Evolutionary conservation across 2,329 filamentous ascomycete genomes (phyloP).

Genomic region (Exophiala lecanii-corni): DNA sequence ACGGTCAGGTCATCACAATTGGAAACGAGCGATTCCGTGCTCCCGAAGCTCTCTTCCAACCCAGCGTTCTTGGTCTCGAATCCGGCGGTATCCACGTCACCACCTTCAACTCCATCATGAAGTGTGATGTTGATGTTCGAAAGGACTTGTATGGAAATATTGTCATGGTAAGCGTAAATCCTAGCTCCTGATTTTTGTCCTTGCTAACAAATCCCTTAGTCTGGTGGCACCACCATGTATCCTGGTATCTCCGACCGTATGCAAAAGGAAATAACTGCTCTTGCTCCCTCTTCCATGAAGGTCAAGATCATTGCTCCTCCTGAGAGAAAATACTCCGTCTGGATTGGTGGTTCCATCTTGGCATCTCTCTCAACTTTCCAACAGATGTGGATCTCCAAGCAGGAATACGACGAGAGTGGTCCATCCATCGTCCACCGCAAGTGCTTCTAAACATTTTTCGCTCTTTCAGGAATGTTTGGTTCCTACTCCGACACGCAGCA

Average conservation of each 20-base stretch:
- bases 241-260: slow-evolving; percentile 99
- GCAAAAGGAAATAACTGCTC: slow-evolving; percentile 99
- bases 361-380: slow-evolving; percentile 99
- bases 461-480: slow-evolving; percentile 18
- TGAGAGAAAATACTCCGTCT: slow-evolving; percentile 99
- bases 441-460: slow-evolving; percentile 77
- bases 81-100: slow-evolving; percentile 98
- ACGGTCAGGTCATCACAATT: slow-evolving; percentile 99
- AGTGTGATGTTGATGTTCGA: slow-evolving; percentile 99
- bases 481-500: slow-evolving; percentile 14
- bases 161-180: slow-evolving; percentile 78
- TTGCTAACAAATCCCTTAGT: slow-evolving; percentile 51
- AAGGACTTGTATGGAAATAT: slow-evolving; percentile 99
- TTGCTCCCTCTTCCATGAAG: slow-evolving; percentile 99
- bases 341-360: slow-evolving; percentile 99
- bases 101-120: slow-evolving; percentile 99
- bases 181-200: background rate
- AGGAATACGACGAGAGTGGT: slow-evolving; percentile 99
- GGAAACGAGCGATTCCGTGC: slow-evolving; percentile 99
- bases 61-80: slow-evolving; percentile 95
- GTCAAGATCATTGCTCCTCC: slow-evolving; percentile 99
- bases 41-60: slow-evolving; percentile 99
- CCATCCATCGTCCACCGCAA: slow-evolving; percentile 99
- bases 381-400: slow-evolving; percentile 99
- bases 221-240: slow-evolving; percentile 99